Evolutionary conservation across 1,139 yeast species (phyloP), one percentile per base, ranked within the genome.

Genomic region (Sugiyamaella japonica): DNA sequence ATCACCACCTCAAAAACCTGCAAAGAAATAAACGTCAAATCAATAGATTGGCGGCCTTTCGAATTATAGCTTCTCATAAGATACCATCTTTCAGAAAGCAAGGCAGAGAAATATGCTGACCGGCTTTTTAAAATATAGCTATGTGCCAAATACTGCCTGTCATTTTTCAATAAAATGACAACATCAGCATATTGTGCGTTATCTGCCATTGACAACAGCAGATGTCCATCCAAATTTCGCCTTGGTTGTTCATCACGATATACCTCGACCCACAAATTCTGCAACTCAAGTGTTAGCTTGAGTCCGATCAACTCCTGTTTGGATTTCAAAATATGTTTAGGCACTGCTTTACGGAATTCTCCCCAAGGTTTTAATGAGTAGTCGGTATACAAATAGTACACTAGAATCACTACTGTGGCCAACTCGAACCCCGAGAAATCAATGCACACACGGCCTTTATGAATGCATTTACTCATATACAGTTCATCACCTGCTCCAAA

Each of bases 41-140:
- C 74, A 16, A 84, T 57, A 56, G 50, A 50, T 10, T 48, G 46
- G 8, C 54, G 29, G 3, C 54, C 56, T 4, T 43, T n/a, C 17
- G 17, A 60, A 55, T 5, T 63, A 55, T 63, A 50, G 49, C 50
- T 52, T 36, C 53, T 41, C 25, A 41, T 60, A 7, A 56, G 66
- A 7, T 62, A 65, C 95, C 95, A 86, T 55, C 84, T 69, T 1
- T 71, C 67, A 0, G 86, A 79, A 36, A 85, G 74, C 1, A 81
- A 60, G 0, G 86, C 78, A 57, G 81, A 84, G 66, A 89, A 88
- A 64, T 78, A 87, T 0, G 83, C 83, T 44, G 85, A 80, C 55
- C 95, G 71, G 0, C 81, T 69, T 3, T 74, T 66, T 23, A 89
- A 66, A 7, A 88, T 69, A 34, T 75, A 74, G 4, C 85, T 78